Percentiles rank a stretch among this genome's conserved stretches.
Evolutionary conservation across 108 stramenopile species (phyloP).

Genomic region (Cyclotella distinguenda): DNA sequence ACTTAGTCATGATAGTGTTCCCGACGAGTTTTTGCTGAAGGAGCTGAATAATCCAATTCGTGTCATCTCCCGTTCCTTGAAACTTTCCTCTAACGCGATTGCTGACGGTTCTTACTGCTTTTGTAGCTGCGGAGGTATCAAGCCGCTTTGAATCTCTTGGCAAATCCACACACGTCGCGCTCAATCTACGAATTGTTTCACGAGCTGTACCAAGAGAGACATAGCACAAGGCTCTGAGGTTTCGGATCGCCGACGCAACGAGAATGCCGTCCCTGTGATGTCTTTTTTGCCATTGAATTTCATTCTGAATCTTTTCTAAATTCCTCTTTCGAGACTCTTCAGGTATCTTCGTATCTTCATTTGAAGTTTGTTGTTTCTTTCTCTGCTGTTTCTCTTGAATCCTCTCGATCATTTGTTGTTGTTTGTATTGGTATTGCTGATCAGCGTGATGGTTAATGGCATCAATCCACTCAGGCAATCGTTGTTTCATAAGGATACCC

Average conservation of each 20-base stretch:
- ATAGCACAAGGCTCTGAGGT: constrained; percentile 30
- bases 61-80: background rate
- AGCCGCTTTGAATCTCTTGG: background rate
- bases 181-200: constrained; percentile 47
- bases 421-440: constrained; percentile 1
- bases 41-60: constrained; percentile 32
- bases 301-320: background rate
- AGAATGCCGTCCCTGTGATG: constrained; percentile 14
- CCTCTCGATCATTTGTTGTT: constrained; percentile 1
- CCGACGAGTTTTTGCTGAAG: constrained; percentile 9
- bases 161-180: background rate
- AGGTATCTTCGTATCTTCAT: constrained; percentile 4
- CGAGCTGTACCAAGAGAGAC: constrained; percentile 51
- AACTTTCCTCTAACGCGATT: background rate
- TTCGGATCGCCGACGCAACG: constrained; percentile 17
- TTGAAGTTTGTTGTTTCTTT: constrained; percentile 15
- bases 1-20: background rate
- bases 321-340: constrained; percentile 5
- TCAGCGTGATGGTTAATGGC: constrained; percentile 11
- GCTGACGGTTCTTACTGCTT: background rate
- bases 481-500: constrained; percentile 52
- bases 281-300: constrained; percentile 6
- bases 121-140: background rate
- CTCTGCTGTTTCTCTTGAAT: constrained; percentile 12
- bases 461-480: constrained; percentile 52